These are phyloP conservation scores for Corchorus olitorius DNA, from an alignment of 345 rosid genomes.

Conservation along the genomic window DNA sequence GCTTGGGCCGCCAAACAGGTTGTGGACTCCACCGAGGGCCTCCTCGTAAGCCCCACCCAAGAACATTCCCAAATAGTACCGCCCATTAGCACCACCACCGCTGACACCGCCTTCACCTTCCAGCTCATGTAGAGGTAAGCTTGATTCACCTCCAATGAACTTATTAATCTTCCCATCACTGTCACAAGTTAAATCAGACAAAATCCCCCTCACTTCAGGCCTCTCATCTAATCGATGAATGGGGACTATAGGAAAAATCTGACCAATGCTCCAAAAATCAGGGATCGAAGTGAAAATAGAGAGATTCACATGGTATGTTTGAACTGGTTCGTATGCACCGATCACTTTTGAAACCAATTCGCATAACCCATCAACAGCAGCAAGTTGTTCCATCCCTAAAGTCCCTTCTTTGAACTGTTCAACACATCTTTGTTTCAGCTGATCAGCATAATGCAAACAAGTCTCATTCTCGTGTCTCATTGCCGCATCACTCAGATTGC, in stretches of 20 bases:
- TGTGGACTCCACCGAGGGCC: constrained; percentile 97
- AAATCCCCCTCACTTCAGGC: constrained; percentile 69
- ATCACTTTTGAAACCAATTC: constrained; percentile 62
- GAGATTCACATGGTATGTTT: constrained; percentile 78
- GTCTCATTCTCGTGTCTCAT: constrained; percentile 65
- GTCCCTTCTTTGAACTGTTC: constrained; percentile 83
- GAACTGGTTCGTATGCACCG: constrained; percentile 54
- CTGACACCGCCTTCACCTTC: constrained; percentile 40
- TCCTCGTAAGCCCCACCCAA: constrained; percentile 99
- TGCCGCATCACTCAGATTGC: constrained; percentile 53
- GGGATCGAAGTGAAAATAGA: constrained; percentile 95
- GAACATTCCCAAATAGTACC: constrained; percentile 93
- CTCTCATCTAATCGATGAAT: constrained; percentile 77
- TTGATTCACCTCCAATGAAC: constrained; percentile 87
- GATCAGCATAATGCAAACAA: constrained; percentile 70
- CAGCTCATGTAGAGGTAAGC: constrained; percentile 88
- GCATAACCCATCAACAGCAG: constrained; percentile 83
- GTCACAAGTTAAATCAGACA: constrained; percentile 91
- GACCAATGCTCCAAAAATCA: constrained; percentile 95
- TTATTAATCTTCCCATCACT: constrained; percentile 90
- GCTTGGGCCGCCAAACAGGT: constrained; percentile 94
- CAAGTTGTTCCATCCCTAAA: constrained; percentile 75
- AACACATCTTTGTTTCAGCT: constrained; percentile 78
- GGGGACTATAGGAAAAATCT: constrained; percentile 87
- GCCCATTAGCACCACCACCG: constrained; percentile 33